Conservation (phyloP, 768 basidiomycete genomes). For the Pisolithus microcarpus region DNA sequence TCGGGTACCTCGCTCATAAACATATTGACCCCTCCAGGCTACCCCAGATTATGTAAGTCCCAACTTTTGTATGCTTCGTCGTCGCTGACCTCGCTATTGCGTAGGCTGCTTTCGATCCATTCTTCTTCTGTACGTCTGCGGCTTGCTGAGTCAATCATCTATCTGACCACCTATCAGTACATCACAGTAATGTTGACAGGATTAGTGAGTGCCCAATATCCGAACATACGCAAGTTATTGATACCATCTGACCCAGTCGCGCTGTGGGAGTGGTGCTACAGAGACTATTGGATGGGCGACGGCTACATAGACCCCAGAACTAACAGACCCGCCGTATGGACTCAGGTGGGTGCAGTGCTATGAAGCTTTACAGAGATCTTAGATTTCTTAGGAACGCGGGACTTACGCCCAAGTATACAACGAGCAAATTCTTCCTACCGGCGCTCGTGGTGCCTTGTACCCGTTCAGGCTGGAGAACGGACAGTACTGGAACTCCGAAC, state of each 20-base stretch:
- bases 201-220: constrained; percentile 9
- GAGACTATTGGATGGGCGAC: constrained; percentile 22
- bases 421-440: constrained; percentile 13
- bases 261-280: constrained; percentile 27
- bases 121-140: constrained; percentile 17
- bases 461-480: constrained; percentile 20
- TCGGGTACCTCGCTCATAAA: constrained; percentile 1
- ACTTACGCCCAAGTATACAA: constrained; percentile 20
- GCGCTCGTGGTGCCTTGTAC: constrained; percentile 12
- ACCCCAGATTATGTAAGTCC: constrained; percentile 17
- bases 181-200: constrained; percentile 20
- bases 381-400: constrained; percentile 10
- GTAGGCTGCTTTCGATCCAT: constrained; percentile 20
- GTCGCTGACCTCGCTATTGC: neutral
- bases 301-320: constrained; percentile 12
- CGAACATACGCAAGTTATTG: no score
- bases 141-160: neutral
- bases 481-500: constrained; percentile 18
- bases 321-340: constrained; percentile 12
- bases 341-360: constrained; percentile 10
- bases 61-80: neutral
- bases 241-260: constrained; percentile 9
- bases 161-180: constrained; percentile 9
- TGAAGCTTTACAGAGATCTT: neutral
- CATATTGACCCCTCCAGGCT: constrained; percentile 4